Evolutionary conservation across 805 yeast genomes (phyloP).

Genomic region (Kluyveromyces aestuarii): DNA sequence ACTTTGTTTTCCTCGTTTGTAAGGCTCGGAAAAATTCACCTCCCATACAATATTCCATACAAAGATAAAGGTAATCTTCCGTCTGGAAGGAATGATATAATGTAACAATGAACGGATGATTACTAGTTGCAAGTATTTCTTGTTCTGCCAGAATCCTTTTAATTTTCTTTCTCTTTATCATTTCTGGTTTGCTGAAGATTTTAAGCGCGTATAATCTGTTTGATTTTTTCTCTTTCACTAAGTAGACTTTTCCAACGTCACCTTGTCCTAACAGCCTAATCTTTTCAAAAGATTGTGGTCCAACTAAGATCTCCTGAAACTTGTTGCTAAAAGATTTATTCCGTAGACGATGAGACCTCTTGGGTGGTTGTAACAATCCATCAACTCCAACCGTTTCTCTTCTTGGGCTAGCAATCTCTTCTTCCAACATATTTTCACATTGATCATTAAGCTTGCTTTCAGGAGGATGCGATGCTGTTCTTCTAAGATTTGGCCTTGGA

Average conservation of each 20-base stretch:
- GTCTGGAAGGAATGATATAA: constrained; percentile 94
- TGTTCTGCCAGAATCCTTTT: constrained; percentile 95
- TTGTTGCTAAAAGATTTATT: constrained; percentile 54
- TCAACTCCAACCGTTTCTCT: constrained; percentile 2
- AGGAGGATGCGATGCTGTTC: constrained; percentile 83
- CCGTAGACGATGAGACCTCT: constrained; percentile 30
- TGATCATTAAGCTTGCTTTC: constrained; percentile 35
- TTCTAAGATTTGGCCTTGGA: constrained; percentile 37
- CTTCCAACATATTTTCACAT: not conserved
- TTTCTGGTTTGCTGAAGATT: constrained; percentile 79
- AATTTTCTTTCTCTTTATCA: constrained; percentile 91
- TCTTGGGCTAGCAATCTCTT: not conserved
- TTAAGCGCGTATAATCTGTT: constrained; percentile 86
- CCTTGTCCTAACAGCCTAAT: constrained; percentile 90
- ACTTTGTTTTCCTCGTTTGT: constrained; percentile 81
- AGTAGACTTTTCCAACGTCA: constrained; percentile 93
- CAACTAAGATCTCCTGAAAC: constrained; percentile 68
- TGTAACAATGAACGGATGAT: constrained; percentile 96
- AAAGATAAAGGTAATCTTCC: constrained; percentile 79
- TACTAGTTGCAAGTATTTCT: constrained; percentile 88
- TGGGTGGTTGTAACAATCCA: constrained; percentile 15
- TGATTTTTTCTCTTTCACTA: constrained; percentile 74
- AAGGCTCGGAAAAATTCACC: constrained; percentile 96
- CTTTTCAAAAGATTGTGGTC: constrained; percentile 81
- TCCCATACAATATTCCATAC: constrained; percentile 99